Evolutionary conservation across 2,329 filamentous ascomycete species (phyloP), one percentile per base, ranked within the genome.

Genomic region (Pestalotiopsis sp.): DNA sequence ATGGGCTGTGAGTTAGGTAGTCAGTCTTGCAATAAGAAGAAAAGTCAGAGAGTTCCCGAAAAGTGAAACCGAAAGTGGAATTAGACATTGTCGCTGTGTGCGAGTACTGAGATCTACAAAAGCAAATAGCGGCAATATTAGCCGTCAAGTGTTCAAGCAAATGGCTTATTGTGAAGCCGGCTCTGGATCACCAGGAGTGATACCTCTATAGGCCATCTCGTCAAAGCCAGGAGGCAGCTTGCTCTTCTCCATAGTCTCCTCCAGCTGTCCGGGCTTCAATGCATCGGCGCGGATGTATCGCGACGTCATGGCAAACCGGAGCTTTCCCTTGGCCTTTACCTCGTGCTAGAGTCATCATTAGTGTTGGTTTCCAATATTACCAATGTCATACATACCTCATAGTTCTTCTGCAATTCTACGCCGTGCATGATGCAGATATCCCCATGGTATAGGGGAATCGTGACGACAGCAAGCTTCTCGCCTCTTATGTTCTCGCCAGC

Each of bases 361-460:
- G 6, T 1, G 59, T 49, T 7, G 49, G 39, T 36, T 7, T 67
- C 79, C 66, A 81, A 73, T 39, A 64, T 25, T 1, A 36, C 25
- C 20, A 1, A 3, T 23, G 62, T 17, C 56, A 7, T 25, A 76
- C 80, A 71, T 72, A 84, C 85, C 71, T 91, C 88, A 67, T 90
- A 89, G 23, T 84, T 81, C 71, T 84, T 81, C 72, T 92, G 91
- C 13, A 92, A 86, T 0, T 81, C 78, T 0, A 79, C 79, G 0
- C 89, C 90, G 71, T 90, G 85, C 89, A 92, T 92, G 20, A 91
- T 80, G 2, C 89, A 83, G 12, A 92, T 85, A 74, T 92, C 90
- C 0, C 90, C 90, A 74, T 92, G 90, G 7, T 84, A 81, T 3
- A 92, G 78, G 1, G 75, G 72, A 0, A 87, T 73, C 4, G 79